Evolutionary conservation across 139 green algal genomes (phyloP).

Genomic region (Asterochloris erici): DNA sequence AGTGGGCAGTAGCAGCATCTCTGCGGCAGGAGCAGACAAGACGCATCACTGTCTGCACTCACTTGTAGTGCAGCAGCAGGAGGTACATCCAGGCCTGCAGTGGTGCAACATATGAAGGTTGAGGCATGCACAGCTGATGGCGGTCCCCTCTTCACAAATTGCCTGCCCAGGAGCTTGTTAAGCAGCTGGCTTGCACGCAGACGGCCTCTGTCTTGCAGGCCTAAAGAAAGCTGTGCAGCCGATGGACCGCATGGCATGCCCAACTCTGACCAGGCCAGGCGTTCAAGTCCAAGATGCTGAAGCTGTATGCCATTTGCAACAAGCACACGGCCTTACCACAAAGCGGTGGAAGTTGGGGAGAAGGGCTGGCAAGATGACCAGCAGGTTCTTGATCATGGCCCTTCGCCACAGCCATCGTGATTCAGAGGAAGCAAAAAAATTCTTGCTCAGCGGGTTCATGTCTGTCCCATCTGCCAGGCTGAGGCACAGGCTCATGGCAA

Average conservation of each 20-base stretch:
- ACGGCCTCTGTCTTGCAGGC: too few relatives aligned
- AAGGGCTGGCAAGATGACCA: neutral
- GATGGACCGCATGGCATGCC: too few relatives aligned
- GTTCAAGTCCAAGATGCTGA: too few relatives aligned
- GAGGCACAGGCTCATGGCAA: neutral
- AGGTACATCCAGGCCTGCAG: constrained; percentile 14
- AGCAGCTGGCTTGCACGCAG: too few relatives aligned
- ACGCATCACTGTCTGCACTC: too few relatives aligned
- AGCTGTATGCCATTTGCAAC: too few relatives aligned
- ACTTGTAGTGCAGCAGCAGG: neutral
- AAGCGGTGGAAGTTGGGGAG: constrained; percentile 10
- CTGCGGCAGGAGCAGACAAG: too few relatives aligned
- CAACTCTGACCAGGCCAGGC: too few relatives aligned
- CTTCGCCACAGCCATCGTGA: constrained; percentile 1
- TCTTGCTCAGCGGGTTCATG: constrained; percentile 15
- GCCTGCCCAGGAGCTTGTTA: too few relatives aligned
- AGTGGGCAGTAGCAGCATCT: too few relatives aligned
- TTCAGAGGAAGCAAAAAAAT: constrained; percentile 3
- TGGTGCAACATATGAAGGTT: neutral
- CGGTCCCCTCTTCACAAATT: too few relatives aligned
- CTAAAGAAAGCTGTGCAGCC: too few relatives aligned
- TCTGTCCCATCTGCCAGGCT: constrained; percentile 7
- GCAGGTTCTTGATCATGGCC: constrained; percentile 1
- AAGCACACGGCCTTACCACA: neutral
- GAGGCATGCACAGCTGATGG: neutral